Evolutionary conservation across 176 grass and related monocot genomes (phyloP), one percentile per base, ranked within the genome.

Genomic region (Triticum urartu): DNA sequence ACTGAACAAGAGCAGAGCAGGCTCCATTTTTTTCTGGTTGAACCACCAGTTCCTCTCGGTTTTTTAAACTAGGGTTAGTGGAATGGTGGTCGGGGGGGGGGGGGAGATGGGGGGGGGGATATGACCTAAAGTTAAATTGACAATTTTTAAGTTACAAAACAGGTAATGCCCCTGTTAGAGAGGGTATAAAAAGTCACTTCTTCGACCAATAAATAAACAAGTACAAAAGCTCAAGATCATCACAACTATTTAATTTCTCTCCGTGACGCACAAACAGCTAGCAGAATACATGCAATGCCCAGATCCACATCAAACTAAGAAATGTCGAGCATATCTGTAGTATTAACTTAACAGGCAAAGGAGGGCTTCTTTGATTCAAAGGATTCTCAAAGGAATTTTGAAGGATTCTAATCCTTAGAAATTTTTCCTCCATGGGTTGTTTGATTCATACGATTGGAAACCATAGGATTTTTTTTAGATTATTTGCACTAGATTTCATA

Each of bases 221-320:
- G 38, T 40, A 32, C n/a, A 68, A 30, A 54, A 56, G 21, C 66
- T 78, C 5, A 10, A 39, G 43, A 78, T 81, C 43, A 78, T 71
- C 35, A 30, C 17, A 30, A 63, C 50, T 40, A 50, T 21, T 35
- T 35, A 21, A 39, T 65, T 43, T 38, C 60, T 80, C 59, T 43
- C 35, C 36, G 22, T 64, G 7, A 10, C 25, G 8, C 5, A 26
- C 78, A n/a, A 43, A 79, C 36, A 64, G 18, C n/a, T 64, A 45
- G 18, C 54, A 58, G 54, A 43, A 25, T 36, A 64, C 54, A 79
- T 28, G 7, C 58, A 9, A 24, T n/a, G 14, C 7, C n/a, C n/a
- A 43, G n/a, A 18, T 36, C 77, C 36, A 79, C n/a, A 43, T 43
- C 59, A 80, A 80, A 42, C 35, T 79, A 79, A 80, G 9, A 80